Conservation (phyloP, 2,329 filamentous ascomycete species). For the Xylaria sp. region DNA sequence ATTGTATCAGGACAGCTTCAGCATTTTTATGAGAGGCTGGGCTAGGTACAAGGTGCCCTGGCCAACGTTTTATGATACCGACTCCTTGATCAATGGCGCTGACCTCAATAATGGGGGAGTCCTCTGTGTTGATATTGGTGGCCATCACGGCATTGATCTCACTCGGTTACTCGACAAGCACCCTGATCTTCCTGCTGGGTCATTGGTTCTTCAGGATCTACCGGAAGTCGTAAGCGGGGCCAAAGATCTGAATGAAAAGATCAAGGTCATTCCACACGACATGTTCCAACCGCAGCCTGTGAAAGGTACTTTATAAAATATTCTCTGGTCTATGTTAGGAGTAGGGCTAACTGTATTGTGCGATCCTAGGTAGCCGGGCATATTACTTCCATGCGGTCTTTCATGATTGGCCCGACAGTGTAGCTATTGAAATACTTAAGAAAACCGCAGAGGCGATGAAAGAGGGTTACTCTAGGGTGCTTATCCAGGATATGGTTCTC, state of each 20-base stretch:
- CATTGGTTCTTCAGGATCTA: slow-evolving; percentile 54
- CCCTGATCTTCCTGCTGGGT: slow-evolving; percentile 47
- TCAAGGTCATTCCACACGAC: slow-evolving; percentile 46
- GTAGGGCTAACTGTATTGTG: neutral
- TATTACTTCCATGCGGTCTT: slow-evolving; percentile 52
- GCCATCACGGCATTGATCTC: slow-evolving; percentile 54
- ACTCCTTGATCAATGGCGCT: slow-evolving; percentile 40
- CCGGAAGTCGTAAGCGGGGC: slow-evolving; percentile 44
- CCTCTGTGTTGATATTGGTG: slow-evolving; percentile 54
- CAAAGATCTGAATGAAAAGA: slow-evolving; percentile 34
- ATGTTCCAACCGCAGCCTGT: slow-evolving; percentile 51
- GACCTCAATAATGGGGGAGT: slow-evolving; percentile 45
- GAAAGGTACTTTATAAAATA: slow-evolving; percentile 29
- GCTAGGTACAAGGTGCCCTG: slow-evolving; percentile 40
- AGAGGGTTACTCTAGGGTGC: slow-evolving; percentile 52
- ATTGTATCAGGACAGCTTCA: slow-evolving; percentile 39
- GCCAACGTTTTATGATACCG: slow-evolving; percentile 44
- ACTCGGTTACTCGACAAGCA: slow-evolving; percentile 47
- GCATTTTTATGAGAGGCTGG: slow-evolving; percentile 43
- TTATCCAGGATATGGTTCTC: slow-evolving; percentile 57
- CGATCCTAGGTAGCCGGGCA: slow-evolving; percentile 43
- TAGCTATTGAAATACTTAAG: slow-evolving; percentile 48
- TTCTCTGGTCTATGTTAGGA: too few species aligned
- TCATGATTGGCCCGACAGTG: slow-evolving; percentile 54
- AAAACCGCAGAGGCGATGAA: slow-evolving; percentile 48